Evolutionary conservation across 148 eudicot species (phyloP).

Genomic region (Vaccinium darrowii): DNA sequence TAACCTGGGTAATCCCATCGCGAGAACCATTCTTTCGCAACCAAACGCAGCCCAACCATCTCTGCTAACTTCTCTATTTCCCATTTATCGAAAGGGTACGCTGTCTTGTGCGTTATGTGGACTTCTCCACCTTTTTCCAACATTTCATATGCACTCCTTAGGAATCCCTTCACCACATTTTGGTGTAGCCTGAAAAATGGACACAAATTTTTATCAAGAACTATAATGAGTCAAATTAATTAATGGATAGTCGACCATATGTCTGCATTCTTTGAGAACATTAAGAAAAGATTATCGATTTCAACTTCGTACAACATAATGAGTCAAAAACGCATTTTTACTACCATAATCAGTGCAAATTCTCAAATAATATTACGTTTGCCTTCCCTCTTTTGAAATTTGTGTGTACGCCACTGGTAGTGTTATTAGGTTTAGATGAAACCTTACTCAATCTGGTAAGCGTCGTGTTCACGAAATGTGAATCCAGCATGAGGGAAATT

Average conservation of each 20-base stretch:
- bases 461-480: not conserved
- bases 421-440: too few relatives aligned
- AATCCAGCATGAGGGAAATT: conserved; percentile 31
- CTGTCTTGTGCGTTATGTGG: conserved; percentile 44
- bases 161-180: conserved; percentile 27
- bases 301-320: too few relatives aligned
- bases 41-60: conserved; percentile 20
- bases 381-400: too few relatives aligned
- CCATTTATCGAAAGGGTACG: conserved; percentile 30
- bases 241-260: too few relatives aligned
- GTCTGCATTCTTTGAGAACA: too few relatives aligned
- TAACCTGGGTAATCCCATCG: conserved; percentile 30
- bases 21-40: conserved; percentile 9
- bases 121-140: conserved; percentile 23
- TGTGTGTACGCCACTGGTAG: too few relatives aligned
- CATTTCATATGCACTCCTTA: conserved; percentile 25
- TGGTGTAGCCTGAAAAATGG: conserved; percentile 21
- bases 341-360: too few relatives aligned
- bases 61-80: conserved; percentile 21
- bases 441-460: conserved; percentile 23
- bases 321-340: too few relatives aligned
- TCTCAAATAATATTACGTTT: too few relatives aligned
- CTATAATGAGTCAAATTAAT: too few relatives aligned
- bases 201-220: too few relatives aligned
- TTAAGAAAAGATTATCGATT: too few relatives aligned